Evolutionary conservation across 2,329 filamentous ascomycete species (phyloP).

Genomic region (Helotiales sp.): DNA sequence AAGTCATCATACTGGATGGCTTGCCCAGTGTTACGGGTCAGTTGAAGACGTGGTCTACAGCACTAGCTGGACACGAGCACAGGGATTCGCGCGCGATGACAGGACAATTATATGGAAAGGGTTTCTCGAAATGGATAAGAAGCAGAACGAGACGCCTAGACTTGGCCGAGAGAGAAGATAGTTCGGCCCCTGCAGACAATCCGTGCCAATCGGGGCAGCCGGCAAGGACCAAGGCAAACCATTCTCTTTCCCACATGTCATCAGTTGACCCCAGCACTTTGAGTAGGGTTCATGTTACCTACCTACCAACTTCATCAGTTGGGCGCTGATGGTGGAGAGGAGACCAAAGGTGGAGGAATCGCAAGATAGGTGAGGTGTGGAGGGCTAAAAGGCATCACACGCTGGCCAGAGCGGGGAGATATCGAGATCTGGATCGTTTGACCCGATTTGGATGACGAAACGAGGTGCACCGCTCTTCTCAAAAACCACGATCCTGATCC

Average conservation of each 20-base stretch:
- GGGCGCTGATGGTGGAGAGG: conserved; percentile 39
- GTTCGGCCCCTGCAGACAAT: conserved; percentile 28
- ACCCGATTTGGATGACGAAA: conserved; percentile 41
- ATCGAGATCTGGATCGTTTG: conserved; percentile 40
- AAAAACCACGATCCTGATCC: conserved; percentile 20
- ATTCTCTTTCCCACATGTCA: conserved; percentile 33
- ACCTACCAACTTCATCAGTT: conserved; percentile 35
- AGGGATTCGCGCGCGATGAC: conserved; percentile 29
- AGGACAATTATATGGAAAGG: conserved; percentile 46
- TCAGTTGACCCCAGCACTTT: conserved; percentile 26
- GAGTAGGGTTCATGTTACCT: conserved; percentile 33
- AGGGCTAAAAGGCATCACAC: conserved; percentile 39
- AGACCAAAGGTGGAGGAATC: conserved; percentile 42
- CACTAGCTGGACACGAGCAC: conserved; percentile 25
- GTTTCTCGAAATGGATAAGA: conserved; percentile 49
- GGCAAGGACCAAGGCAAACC: conserved; percentile 28
- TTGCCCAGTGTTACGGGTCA: conserved; percentile 28
- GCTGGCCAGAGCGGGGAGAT: conserved; percentile 34
- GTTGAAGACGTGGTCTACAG: conserved; percentile 23
- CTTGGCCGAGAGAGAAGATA: conserved; percentile 22
- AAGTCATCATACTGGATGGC: conserved; percentile 27
- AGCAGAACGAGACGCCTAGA: conserved; percentile 24
- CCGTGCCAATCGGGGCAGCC: conserved; percentile 32
- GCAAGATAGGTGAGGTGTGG: conserved; percentile 42
- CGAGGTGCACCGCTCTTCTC: conserved; percentile 24